Evolutionary conservation across 2,329 filamentous ascomycete species (phyloP), one percentile per base, ranked within the genome.

Genomic region (Nemania sp.): DNA sequence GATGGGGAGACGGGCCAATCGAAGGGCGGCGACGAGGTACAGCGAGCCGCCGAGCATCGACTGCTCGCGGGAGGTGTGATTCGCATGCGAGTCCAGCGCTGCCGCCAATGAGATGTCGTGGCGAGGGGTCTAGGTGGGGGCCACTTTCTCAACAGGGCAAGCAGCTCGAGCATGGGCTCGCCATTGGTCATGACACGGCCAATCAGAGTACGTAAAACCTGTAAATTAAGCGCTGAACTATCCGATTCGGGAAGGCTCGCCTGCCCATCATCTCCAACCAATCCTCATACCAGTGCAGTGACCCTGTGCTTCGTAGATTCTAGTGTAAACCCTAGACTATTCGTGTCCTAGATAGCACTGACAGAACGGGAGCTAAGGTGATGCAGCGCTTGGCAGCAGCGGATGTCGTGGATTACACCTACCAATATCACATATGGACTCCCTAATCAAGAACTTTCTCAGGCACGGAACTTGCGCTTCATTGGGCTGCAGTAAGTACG

Each of bases 21-120:
- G 59, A 60, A 66, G 55, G 63, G 53, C 46, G 54, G 45, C 52
- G 55, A 51, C 57, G 56, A 43, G 54, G 54, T 53, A 68, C 57
- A 68, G 71, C 71, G 70, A 71, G 65, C 68, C 72, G 71, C 72
- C 66, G 66, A 60, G 61, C 62, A 56, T 63, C 64, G 67, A 62
- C 63, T 60, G 63, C 60, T 57, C 62, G 62, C 61, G 52, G 62
- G 25, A 29, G 62, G 56, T 46, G 58, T 73, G 72, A 73, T 74
- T 72, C 64, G 69, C 45, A 20, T 50, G 35, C 45, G 45, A 3
- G 7, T 29, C 25, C 25, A 29, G 25, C 25, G 7, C 25, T 29
- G 37, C 52, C 62, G 60, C 72, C 72, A 74, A 74, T 74, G 43
- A 62, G 39, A 57, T 17, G 29, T 20, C 7, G 42, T 17, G 20